Conservation (phyloP, 2,329 filamentous ascomycete species). For the Ophiostoma sp. region DNA sequence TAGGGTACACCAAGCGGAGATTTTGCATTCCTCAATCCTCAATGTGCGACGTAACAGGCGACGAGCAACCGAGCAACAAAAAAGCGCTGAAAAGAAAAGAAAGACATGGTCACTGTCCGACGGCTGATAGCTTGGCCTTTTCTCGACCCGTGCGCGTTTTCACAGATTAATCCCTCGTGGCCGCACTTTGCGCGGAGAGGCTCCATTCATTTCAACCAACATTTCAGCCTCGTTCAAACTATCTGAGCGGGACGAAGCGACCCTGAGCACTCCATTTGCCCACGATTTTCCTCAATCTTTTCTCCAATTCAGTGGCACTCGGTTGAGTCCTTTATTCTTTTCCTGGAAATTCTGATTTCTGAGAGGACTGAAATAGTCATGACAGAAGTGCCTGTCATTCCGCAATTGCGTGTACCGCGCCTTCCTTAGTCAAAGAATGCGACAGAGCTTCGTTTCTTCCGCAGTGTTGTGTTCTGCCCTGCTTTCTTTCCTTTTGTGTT, state of each 20-base stretch:
- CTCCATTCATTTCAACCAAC: not conserved
- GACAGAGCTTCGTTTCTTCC: not conserved
- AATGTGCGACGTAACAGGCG: not conserved
- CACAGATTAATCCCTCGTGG: conserved; percentile 19
- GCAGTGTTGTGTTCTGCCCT: not conserved
- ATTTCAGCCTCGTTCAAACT: conserved; percentile 12
- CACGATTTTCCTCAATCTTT: not conserved
- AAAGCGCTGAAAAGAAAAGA: not conserved
- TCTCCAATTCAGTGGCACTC: not conserved
- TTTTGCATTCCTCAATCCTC: conserved; percentile 4
- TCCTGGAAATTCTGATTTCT: not conserved
- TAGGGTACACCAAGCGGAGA: conserved; percentile 6
- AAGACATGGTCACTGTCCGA: not conserved
- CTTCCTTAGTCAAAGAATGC: not conserved
- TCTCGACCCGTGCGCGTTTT: not conserved
- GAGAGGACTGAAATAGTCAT: not conserved
- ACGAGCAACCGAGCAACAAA: not conserved
- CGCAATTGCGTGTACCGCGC: not conserved
- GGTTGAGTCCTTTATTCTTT: not conserved
- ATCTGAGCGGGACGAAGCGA: not conserved
- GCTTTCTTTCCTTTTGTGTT: not conserved
- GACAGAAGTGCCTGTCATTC: no score
- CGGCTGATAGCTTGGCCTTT: not conserved
- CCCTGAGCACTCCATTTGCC: not conserved
- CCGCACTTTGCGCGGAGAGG: not conserved